A percentile compares a stretch with the other conserved stretches of the same genome.
Conservation (phyloP, 2,329 filamentous ascomycete species). For the Fusarium piperis region DNA sequence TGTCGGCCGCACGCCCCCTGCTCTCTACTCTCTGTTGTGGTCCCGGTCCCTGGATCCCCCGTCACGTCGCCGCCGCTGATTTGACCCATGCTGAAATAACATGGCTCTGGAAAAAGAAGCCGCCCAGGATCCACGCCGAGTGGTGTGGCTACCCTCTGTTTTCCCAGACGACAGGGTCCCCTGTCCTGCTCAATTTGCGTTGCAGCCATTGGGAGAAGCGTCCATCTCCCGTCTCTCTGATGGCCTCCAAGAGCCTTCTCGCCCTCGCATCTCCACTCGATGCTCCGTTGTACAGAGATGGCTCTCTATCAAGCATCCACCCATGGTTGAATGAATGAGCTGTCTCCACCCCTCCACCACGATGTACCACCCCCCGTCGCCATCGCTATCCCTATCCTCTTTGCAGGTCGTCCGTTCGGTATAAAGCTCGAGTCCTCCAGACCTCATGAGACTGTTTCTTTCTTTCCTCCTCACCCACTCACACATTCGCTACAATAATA, state of each 20-base stretch:
- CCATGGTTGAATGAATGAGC: constrained; percentile 1
- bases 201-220: constrained; percentile 16
- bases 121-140: constrained; percentile 11
- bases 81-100: constrained; percentile 28
- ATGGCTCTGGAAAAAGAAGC: constrained; percentile 14
- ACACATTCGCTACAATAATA: constrained; percentile 41
- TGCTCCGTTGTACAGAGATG: constrained; percentile 8
- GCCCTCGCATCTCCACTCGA: constrained; percentile 19
- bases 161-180: constrained; percentile 3
- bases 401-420: constrained; percentile 44
- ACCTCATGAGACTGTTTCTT: constrained; percentile 45
- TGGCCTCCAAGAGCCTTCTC: not conserved
- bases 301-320: constrained; percentile 6
- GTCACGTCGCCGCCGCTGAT: constrained; percentile 22
- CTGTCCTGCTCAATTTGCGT: constrained; percentile 16
- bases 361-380: constrained; percentile 17
- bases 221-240: constrained; percentile 22
- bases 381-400: constrained; percentile 29
- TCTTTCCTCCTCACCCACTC: constrained; percentile 57
- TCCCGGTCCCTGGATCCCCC: constrained; percentile 13
- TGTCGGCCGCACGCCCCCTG: constrained; percentile 8
- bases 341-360: constrained; percentile 18
- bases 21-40: not conserved
- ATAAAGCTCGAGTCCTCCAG: constrained; percentile 61
- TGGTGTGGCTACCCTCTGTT: constrained; percentile 27